Percentiles rank a stretch among this genome's conserved stretches.
phyloP scores from a whole-genome alignment of 140 eudicot species.

The Oenanthe javanica region DNA sequence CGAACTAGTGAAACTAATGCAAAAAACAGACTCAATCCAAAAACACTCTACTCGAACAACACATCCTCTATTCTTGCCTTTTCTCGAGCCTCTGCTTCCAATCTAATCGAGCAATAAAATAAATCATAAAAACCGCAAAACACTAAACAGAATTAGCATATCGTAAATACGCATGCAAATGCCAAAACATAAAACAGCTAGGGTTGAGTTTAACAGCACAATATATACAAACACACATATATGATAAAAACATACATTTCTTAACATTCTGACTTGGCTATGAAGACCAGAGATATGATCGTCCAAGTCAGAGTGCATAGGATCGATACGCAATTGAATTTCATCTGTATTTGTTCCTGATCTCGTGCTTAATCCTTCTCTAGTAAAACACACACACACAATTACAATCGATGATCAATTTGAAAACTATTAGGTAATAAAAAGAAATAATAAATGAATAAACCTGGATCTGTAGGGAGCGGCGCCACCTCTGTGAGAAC shows the following conservation, averaged over 20 bases:
- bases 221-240: neutral
- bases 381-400: slow-evolving; percentile 17
- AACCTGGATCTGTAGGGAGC: slow-evolving; percentile 79
- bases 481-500: slow-evolving; percentile 47
- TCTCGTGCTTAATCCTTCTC: slow-evolving; percentile 89
- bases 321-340: slow-evolving; percentile 81
- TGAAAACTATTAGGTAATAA: neutral
- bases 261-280: slow-evolving; percentile 67
- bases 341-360: slow-evolving; percentile 54
- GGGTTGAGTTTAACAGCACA: neutral
- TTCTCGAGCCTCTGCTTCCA: neutral
- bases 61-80: neutral
- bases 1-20: neutral
- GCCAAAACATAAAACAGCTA: neutral
- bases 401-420: neutral
- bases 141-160: neutral
- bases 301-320: slow-evolving; percentile 78
- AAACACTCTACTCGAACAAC: neutral
- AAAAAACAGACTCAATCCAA: neutral
- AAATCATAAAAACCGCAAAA: neutral
- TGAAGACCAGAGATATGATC: slow-evolving; percentile 78
- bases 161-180: neutral
- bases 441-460: neutral
- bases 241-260: slow-evolving; percentile 34
- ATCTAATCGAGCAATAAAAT: neutral